Base-by-base conservation (phyloP, 331 rosid genomes). In the Malus hybrid region DNA sequence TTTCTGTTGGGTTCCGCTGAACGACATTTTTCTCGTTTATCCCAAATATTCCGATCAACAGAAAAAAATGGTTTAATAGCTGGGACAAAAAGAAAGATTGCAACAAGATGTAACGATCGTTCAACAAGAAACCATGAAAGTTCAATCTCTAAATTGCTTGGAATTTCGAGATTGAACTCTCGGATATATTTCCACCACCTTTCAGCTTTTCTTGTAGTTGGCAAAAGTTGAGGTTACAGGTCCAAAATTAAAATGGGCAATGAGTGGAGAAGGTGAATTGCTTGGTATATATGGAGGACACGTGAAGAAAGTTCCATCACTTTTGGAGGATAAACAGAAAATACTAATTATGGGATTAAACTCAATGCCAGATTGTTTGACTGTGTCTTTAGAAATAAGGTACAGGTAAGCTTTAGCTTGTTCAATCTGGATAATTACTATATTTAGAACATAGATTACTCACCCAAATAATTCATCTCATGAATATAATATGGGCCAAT, bases 1-100 rank as follows among this genome's bases (percentile, higher is more conserved):
- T 57, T 91, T 91, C 73, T 86, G 92, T 42, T 81, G 97, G 70
- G 97, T 91, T 61, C 97, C 97, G 71, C 84, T 84, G 88, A 91
- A 91, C 3, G 94, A 69, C 97, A 91, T 66, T 68, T 66, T 77
- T 7, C 52, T 28, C 24, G 63, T 57, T 39, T 60, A 5, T 77
- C 46, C 20, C 24, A 66, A 56, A 52, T 29, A 36, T 20, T 11
- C 33, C 67, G 4, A 15, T 72, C 16, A 39, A 68, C 34, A 68
- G 32, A 70, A 75, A 30, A 60, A 3, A 20, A n/a, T 57, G 2
- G n/a, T 14, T 70, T 55, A 14, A 71, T 53, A 3, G 18, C 58
- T 44, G 16, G 42, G 15, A 64, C 68, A 52, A 32, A 75, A 52
- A 18, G 32, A 80, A 20, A 44, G 46, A 39, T 67, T 4, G 78